Percentiles rank a stretch among this genome's conserved stretches.
Conservation (phyloP, 768 basidiomycete genomes). For the Clathrus columnatus region DNA sequence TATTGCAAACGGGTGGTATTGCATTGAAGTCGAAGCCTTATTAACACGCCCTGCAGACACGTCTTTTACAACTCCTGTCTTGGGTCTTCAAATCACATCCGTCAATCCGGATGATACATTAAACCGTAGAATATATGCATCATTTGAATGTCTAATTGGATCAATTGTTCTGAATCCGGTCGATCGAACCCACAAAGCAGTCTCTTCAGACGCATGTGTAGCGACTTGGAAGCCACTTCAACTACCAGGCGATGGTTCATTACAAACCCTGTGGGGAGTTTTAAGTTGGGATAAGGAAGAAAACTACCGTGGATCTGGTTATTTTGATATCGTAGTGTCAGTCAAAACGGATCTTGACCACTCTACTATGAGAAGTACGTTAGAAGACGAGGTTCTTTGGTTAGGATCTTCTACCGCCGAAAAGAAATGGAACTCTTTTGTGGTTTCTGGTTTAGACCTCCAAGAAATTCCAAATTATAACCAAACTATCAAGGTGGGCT, state of each 20-base stretch:
- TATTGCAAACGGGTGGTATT: constrained; percentile 4
- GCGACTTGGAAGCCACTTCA: background rate
- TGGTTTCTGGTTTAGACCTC: constrained; percentile 2
- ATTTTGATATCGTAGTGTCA: background rate
- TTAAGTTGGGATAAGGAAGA: background rate
- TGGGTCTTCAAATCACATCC: background rate
- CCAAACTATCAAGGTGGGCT: background rate
- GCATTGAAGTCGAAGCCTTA: background rate
- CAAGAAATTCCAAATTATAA: background rate
- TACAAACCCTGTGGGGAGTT: background rate
- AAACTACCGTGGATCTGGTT: background rate
- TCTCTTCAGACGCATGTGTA: background rate
- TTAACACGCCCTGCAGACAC: background rate
- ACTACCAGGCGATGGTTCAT: background rate
- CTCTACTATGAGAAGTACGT: background rate
- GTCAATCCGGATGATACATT: background rate
- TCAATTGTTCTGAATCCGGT: background rate
- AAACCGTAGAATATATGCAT: background rate
- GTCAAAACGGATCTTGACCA: background rate
- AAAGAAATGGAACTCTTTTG: background rate
- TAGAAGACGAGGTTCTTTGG: background rate
- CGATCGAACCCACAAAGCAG: background rate
- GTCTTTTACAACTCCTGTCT: background rate
- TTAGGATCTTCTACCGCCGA: constrained; percentile 5
- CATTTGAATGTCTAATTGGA: background rate